phyloP scores from a whole-genome alignment of 768 basidiomycete genomes.

The Boletus tomentosulus region DNA sequence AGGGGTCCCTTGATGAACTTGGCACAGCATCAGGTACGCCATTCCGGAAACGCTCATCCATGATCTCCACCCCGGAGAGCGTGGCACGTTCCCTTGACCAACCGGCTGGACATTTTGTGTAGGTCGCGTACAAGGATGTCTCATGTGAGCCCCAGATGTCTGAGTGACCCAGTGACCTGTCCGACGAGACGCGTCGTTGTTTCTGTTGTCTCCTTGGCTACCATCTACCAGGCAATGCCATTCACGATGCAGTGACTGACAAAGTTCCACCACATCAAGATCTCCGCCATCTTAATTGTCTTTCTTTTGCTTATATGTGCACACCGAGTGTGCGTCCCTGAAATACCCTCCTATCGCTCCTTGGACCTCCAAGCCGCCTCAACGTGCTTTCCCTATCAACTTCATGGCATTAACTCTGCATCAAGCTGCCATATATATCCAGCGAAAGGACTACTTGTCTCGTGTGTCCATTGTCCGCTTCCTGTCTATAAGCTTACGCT shows the following conservation, averaged over 20 bases:
- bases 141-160: no score
- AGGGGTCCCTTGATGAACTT: background rate
- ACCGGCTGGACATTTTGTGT: no score
- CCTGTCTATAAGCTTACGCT: background rate
- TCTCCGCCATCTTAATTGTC: background rate
- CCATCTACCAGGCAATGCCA: background rate
- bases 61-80: no score
- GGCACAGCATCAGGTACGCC: background rate
- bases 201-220: background rate
- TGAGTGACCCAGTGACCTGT: no score
- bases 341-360: background rate
- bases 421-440: background rate
- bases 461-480: background rate
- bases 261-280: background rate
- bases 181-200: no score
- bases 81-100: no score
- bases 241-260: background rate
- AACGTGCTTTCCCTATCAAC: background rate
- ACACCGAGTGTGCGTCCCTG: background rate
- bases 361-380: background rate
- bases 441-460: background rate
- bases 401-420: background rate
- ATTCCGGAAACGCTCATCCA: no score
- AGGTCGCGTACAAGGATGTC: no score
- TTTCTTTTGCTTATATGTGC: background rate